Evolutionary conservation across 148 eudicot species (phyloP).

Genomic region (Vaccinium corymbosum): DNA sequence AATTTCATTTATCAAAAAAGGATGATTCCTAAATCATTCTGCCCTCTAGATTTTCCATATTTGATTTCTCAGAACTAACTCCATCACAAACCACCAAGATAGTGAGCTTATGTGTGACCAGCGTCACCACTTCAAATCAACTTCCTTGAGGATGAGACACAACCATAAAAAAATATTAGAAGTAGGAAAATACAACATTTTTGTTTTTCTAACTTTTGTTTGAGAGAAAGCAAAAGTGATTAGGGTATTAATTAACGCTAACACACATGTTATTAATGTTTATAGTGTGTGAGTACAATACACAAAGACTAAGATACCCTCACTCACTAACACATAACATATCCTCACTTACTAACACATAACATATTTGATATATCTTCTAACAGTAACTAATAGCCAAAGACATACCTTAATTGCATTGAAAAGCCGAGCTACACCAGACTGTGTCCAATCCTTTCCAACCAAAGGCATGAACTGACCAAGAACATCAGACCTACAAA

Average conservation of each 20-base stretch:
- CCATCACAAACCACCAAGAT: not conserved
- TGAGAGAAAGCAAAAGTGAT: too few species aligned
- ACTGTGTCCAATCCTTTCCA: constrained; percentile 98
- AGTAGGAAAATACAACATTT: not conserved
- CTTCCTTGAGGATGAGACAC: not conserved
- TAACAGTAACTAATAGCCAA: not conserved
- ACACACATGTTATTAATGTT: too few species aligned
- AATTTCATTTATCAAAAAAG: not conserved
- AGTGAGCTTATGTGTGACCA: not conserved
- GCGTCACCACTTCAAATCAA: not conserved
- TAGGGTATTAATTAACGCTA: too few species aligned
- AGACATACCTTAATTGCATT: constrained; percentile 83
- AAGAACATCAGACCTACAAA: constrained; percentile 95
- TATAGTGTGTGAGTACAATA: too few species aligned
- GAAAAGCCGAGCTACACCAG: constrained; percentile 93
- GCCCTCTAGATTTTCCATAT: not conserved
- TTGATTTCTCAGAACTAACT: not conserved
- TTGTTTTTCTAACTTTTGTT: not conserved
- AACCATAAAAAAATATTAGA: not conserved
- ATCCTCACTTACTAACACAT: too few species aligned
- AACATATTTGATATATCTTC: too few species aligned
- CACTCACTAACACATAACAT: too few species aligned
- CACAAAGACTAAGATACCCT: too few species aligned
- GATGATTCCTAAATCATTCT: not conserved
- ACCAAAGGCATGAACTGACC: constrained; percentile 99